Evolutionary conservation across 2,329 filamentous ascomycete species (phyloP).

Genomic region (Lojkania enalia): DNA sequence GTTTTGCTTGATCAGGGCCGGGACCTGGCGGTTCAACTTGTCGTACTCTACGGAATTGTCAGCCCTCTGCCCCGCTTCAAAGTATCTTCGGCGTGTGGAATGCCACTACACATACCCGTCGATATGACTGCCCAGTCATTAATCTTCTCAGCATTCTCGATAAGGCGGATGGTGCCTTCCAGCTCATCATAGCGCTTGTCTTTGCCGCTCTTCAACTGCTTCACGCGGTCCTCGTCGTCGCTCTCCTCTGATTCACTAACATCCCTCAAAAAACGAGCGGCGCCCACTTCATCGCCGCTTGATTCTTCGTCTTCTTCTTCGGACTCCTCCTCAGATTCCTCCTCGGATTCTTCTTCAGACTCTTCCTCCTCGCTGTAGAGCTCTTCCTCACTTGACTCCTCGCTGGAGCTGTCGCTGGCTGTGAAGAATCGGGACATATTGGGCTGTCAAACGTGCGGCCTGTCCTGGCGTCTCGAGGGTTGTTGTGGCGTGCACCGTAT

Average conservation of each 20-base stretch:
- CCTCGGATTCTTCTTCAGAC: conserved; percentile 51
- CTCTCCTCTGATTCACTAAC: conserved; percentile 77
- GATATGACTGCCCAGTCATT: conserved; percentile 96
- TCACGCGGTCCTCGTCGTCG: conserved; percentile 83
- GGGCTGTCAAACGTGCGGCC: conserved; percentile 10
- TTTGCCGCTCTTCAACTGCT: conserved; percentile 94
- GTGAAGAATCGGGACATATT: conserved; percentile 88
- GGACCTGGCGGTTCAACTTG: conserved; percentile 86
- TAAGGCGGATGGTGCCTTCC: conserved; percentile 83
- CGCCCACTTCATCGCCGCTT: conserved; percentile 67
- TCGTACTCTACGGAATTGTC: conserved; percentile 73
- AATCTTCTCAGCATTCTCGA: conserved; percentile 97
- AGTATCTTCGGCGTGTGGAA: not conserved
- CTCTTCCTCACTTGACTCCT: conserved; percentile 93
- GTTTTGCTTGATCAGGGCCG: conserved; percentile 55
- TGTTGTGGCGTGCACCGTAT: not conserved
- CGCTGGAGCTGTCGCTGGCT: conserved; percentile 91
- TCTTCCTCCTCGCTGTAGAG: conserved; percentile 78
- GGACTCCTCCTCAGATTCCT: conserved; percentile 61
- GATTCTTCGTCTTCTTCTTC: conserved; percentile 59
- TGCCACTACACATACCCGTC: conserved; percentile 63
- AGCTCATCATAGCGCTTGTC: conserved; percentile 96
- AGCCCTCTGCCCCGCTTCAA: conserved; percentile 10
- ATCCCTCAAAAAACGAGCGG: conserved; percentile 80
- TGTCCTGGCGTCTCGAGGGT: not conserved